Conservation (phyloP, 768 basidiomycete genomes). For the Exidia glandulosa region DNA sequence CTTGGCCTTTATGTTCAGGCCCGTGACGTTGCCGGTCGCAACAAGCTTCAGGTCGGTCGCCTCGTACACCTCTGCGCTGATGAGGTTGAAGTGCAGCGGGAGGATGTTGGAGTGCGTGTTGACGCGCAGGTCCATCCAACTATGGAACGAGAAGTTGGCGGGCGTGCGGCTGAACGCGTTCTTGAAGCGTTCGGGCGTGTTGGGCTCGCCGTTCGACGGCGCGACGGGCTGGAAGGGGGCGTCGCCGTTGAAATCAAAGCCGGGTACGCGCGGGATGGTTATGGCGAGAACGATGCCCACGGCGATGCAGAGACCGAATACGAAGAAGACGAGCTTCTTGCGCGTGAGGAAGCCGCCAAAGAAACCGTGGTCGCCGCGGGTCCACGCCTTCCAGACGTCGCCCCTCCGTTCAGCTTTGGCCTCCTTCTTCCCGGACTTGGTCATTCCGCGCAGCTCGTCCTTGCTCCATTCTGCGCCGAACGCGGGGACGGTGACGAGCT, state of each 20-base stretch:
- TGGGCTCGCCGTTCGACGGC: constrained; percentile 1
- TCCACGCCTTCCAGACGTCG: constrained; percentile 49
- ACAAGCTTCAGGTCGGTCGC: constrained; percentile 52
- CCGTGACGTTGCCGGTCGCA: constrained; percentile 52
- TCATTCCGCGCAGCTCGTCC: constrained; percentile 66
- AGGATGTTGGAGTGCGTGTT: constrained; percentile 68
- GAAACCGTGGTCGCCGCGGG: constrained; percentile 65
- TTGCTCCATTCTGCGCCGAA: constrained; percentile 85
- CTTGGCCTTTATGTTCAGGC: constrained; percentile 54
- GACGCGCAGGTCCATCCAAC: constrained; percentile 59
- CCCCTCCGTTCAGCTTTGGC: constrained; percentile 33
- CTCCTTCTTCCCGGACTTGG: constrained; percentile 57
- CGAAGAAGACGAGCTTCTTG: constrained; percentile 54
- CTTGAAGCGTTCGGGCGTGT: constrained; percentile 19
- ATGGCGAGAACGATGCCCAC: constrained; percentile 63
- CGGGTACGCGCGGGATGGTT: constrained; percentile 74
- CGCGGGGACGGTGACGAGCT: constrained; percentile 86
- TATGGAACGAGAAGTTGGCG: constrained; percentile 86
- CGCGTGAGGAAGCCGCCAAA: constrained; percentile 73
- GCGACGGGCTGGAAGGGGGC: constrained; percentile 49
- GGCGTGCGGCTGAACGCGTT: constrained; percentile 62
- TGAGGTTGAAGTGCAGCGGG: constrained; percentile 58
- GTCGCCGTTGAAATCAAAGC: constrained; percentile 47
- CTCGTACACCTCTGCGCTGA: constrained; percentile 63
- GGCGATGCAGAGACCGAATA: constrained; percentile 48